Evolutionary conservation across 2,329 filamentous ascomycete species (phyloP).

Genomic region (Cercospora brassicicola): DNA sequence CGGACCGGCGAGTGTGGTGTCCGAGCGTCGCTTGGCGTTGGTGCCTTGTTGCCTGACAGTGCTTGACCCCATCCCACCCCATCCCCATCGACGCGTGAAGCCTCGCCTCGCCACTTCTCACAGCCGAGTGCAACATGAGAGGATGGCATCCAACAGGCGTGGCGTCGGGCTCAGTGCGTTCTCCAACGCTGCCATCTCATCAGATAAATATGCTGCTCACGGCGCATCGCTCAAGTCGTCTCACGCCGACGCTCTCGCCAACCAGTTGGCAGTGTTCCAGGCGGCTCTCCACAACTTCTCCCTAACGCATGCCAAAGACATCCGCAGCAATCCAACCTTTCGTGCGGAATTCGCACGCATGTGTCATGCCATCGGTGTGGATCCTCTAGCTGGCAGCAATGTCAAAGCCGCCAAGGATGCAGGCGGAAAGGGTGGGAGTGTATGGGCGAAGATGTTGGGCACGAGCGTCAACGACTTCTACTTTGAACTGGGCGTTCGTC

Average conservation of each 20-base stretch:
- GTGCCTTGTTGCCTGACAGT: conserved; percentile 9
- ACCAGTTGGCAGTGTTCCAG: conserved; percentile 93
- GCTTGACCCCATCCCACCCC: background rate
- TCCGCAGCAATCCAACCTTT: conserved; percentile 91
- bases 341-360: conserved; percentile 97
- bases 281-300: conserved; percentile 93
- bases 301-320: conserved; percentile 90
- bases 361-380: conserved; percentile 95
- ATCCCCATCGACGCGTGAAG: background rate
- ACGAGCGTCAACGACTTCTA: conserved; percentile 96
- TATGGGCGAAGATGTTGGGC: conserved; percentile 92
- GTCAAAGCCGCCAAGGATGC: conserved; percentile 40
- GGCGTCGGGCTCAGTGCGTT: conserved; percentile 90
- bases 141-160: conserved; percentile 61
- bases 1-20: conserved; percentile 6
- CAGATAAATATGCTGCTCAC: conserved; percentile 86
- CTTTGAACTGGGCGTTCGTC: conserved; percentile 92
- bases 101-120: background rate
- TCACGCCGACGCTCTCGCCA: conserved; percentile 82
- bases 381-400: conserved; percentile 69
- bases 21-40: conserved; percentile 12
- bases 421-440: conserved; percentile 60
- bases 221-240: conserved; percentile 80
- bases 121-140: conserved; percentile 9
- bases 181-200: conserved; percentile 78